Evolutionary conservation across 176 grass and related monocot species (phyloP).

Genomic region (Leersia perrieri): DNA sequence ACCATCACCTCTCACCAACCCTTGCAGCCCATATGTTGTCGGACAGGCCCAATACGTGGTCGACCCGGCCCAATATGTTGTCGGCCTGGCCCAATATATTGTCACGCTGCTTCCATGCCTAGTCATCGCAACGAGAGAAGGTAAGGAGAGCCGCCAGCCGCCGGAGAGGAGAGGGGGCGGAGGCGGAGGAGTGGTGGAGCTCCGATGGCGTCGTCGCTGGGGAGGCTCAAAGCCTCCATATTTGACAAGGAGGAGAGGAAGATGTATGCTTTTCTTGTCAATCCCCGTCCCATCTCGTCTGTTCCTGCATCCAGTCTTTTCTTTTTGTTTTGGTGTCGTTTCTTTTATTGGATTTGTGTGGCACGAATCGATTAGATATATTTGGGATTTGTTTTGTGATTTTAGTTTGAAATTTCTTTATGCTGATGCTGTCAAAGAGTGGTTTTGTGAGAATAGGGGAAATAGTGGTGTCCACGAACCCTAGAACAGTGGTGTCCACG

Average conservation of each 20-base stretch:
- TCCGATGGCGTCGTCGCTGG: constrained; percentile 74
- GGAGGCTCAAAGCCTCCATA: constrained; percentile 61
- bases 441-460: background rate
- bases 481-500: background rate
- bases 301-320: background rate
- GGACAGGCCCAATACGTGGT: no score
- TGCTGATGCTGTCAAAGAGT: background rate
- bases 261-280: constrained; percentile 31
- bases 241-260: constrained; percentile 70
- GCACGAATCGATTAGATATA: background rate
- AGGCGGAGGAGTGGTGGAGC: background rate
- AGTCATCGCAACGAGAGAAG: no score
- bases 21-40: no score
- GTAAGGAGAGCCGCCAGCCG: no score
- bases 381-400: background rate
- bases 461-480: background rate
- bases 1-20: no score
- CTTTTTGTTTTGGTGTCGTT: background rate
- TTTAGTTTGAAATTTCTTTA: background rate
- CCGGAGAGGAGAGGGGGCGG: background rate
- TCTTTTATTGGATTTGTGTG: background rate
- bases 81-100: no score
- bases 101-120: no score
- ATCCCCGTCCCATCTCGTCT: background rate
- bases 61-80: no score